Conservation (phyloP, 192 early-diverging fungal species). For the Entrophospora sp. region DNA sequence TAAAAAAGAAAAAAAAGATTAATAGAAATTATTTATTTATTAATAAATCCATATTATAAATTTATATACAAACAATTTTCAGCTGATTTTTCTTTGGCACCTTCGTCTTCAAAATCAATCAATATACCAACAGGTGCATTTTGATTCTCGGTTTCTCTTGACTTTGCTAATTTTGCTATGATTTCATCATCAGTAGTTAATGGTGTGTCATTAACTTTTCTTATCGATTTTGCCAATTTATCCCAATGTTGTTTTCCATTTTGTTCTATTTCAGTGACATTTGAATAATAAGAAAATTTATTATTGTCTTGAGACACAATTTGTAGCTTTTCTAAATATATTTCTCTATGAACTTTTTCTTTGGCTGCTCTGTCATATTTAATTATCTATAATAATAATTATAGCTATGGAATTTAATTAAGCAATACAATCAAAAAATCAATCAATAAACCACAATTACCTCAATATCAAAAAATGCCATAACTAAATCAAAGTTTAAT, state of each 20-base stretch:
- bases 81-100: background rate
- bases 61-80: background rate
- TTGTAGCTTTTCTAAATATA: slow-evolving; percentile 26
- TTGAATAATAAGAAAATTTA: background rate
- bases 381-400: slow-evolving; percentile 25
- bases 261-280: too few relatives aligned
- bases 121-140: slow-evolving; percentile 5
- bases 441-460: slow-evolving; percentile 1
- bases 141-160: too few relatives aligned
- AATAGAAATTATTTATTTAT: background rate
- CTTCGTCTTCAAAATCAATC: slow-evolving; percentile 2
- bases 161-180: background rate
- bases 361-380: slow-evolving; percentile 38
- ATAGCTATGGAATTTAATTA: slow-evolving; percentile 5
- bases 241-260: background rate
- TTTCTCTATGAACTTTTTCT: slow-evolving; percentile 36
- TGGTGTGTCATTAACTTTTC: background rate
- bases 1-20: slow-evolving; percentile 11
- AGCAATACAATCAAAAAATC: slow-evolving; percentile 17
- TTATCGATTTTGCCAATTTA: background rate
- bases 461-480: slow-evolving; percentile 29
- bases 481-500: slow-evolving; percentile 17
- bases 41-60: background rate
- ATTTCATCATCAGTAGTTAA: background rate
- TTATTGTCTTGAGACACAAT: background rate